These are phyloP conservation scores for Candida loeiensis DNA, from an alignment of 805 yeast species.

Conservation along the genomic window DNA sequence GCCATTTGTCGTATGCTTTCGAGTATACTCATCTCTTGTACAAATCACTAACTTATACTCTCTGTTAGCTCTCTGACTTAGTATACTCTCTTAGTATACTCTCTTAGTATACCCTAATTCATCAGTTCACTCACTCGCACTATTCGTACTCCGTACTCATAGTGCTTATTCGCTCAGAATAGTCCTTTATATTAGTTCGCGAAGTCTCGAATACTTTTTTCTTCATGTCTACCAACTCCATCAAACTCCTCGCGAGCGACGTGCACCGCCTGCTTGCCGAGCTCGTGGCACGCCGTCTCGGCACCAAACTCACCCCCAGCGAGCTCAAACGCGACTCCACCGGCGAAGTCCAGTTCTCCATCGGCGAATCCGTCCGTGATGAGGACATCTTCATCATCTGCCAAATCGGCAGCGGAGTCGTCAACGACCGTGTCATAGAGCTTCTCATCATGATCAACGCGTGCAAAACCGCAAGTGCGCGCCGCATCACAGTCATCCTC, in stretches of 20 bases:
- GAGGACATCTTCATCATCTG: constrained; percentile 78
- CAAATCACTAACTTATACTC: too few relatives aligned
- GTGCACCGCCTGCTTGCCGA: constrained; percentile 67
- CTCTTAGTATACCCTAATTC: too few relatives aligned
- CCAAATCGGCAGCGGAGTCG: constrained; percentile 76
- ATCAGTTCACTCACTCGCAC: too few relatives aligned
- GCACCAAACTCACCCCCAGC: constrained; percentile 58
- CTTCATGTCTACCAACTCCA: constrained; percentile 74
- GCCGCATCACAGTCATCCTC: constrained; percentile 77
- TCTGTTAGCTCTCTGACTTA: too few relatives aligned
- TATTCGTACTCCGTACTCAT: too few relatives aligned
- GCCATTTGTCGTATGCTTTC: too few relatives aligned
- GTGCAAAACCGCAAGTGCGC: constrained; percentile 77
- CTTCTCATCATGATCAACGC: constrained; percentile 76
- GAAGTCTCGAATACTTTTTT: too few relatives aligned
- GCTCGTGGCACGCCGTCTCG: constrained; percentile 61
- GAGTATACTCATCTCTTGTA: too few relatives aligned
- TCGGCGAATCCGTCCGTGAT: constrained; percentile 81
- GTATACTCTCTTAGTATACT: too few relatives aligned
- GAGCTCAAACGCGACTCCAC: constrained; percentile 64
- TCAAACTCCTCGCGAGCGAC: constrained; percentile 65
- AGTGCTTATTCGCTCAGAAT: too few relatives aligned
- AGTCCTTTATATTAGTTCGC: too few relatives aligned
- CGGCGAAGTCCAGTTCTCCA: constrained; percentile 71
- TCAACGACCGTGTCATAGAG: constrained; percentile 73